phyloP scores from a whole-genome alignment of 164 flowering plant species.

The Macadamia integrifolia region DNA sequence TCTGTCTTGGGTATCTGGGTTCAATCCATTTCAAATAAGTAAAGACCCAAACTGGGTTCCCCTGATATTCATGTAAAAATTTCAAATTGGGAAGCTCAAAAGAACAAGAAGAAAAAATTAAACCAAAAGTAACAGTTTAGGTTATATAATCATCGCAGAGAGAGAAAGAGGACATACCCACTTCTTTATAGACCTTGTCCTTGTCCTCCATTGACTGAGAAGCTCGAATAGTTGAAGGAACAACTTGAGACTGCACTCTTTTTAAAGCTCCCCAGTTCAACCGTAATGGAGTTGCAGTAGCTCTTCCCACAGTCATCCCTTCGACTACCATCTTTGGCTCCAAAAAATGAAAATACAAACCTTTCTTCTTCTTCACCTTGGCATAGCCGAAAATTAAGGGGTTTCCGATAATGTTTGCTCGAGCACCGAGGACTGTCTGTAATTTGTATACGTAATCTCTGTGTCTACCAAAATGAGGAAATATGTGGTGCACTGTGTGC shows the following conservation, averaged over 20 bases:
- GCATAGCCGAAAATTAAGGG: not conserved
- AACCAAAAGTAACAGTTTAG: not conserved
- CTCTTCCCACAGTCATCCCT: conserved; percentile 9
- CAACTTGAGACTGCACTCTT: conserved; percentile 13
- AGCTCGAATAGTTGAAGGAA: conserved; percentile 38
- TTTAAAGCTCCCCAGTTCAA: conserved; percentile 11
- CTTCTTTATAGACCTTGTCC: conserved; percentile 55
- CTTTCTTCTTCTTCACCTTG: not conserved
- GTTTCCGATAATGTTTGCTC: not conserved
- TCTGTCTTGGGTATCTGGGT: not conserved
- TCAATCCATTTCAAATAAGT: not conserved
- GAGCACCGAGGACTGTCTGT: not conserved
- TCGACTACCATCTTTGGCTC: conserved; percentile 28
- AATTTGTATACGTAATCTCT: too few species aligned
- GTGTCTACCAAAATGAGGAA: too few species aligned
- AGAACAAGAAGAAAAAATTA: not conserved
- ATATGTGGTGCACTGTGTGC: too few species aligned
- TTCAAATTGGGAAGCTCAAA: not conserved
- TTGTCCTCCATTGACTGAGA: conserved; percentile 34
- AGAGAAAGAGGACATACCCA: conserved; percentile 35
- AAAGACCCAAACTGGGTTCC: not conserved
- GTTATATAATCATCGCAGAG: not conserved
- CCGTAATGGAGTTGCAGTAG: conserved; percentile 6
- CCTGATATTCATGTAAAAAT: not conserved
- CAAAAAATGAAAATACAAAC: not conserved